A percentile compares a stretch with the other conserved stretches of the same genome.
These are phyloP conservation scores for Biscutella auriculata DNA, from an alignment of 441 rosid genomes.

Conservation along the genomic window DNA sequence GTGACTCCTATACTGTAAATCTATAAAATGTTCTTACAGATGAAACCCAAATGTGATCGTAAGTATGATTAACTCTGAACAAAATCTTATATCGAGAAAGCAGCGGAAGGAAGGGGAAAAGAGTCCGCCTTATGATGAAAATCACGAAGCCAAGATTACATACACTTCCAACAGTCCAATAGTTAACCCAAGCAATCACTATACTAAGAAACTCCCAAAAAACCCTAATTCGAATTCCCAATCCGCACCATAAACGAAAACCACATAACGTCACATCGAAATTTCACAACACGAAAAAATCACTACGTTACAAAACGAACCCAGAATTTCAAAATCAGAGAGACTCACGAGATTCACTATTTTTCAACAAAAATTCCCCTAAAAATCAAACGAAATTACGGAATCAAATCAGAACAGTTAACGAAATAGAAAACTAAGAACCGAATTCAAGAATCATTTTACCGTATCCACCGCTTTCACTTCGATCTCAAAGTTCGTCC, in stretches of 20 bases:
- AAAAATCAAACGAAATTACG: not conserved
- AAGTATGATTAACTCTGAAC: not conserved
- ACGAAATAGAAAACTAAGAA: not conserved
- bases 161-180: not conserved
- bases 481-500: constrained; percentile 62
- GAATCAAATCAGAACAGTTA: not conserved
- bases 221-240: constrained; percentile 21
- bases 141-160: not conserved
- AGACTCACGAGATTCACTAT: too few relatives aligned
- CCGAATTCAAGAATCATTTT: not conserved
- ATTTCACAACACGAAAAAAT: not conserved
- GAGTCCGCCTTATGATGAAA: not conserved
- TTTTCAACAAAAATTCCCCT: not conserved
- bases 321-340: constrained; percentile 13
- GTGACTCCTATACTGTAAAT: not conserved
- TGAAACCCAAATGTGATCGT: not conserved
- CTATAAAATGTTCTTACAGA: not conserved
- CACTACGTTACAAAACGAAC: not conserved
- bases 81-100: not conserved
- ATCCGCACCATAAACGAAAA: not conserved
- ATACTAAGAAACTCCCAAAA: not conserved
- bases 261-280: not conserved
- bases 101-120: not conserved
- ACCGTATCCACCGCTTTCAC: constrained; percentile 63
- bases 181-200: constrained; percentile 1